Evolutionary conservation across 2,329 filamentous ascomycete genomes (phyloP), one percentile per base, ranked within the genome.

Genomic region (Thelonectria rubi): DNA sequence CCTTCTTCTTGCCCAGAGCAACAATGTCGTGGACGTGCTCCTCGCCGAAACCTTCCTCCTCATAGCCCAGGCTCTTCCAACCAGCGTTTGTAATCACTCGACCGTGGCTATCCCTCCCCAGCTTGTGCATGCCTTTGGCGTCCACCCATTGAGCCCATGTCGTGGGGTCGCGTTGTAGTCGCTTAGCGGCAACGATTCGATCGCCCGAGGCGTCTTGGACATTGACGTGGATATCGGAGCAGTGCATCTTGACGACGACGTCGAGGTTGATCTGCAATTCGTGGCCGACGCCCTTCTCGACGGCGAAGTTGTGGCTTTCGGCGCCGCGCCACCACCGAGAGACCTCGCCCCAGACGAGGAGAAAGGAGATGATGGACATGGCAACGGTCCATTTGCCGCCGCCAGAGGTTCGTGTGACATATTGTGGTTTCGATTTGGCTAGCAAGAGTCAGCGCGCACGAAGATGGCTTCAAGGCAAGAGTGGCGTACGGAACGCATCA

Each of bases 341-440:
- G 34, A 95, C 81, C 78, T 99, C 95, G 52, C 88, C 87, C 81
- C 90, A 88, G 69, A 92, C 82, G 61, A 99, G 91, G 65, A 93
- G 75, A 64, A 88, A 75, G 65, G 92, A 95, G 65, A 96, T 82
- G 52, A 91, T 65, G 62, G 91, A 81, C 80, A 99, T 91, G 53
- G 89, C 86, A 49, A 97, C 85, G 20, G 95, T 98, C 91, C 94
- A 97, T 80, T 96, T 93, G 65, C 94, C 94, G 72, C 95, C 96
- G 72, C 91, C 91, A 39, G 91, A 86, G 32, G 93, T 96, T 67
- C 89, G 87, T 48, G 91, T 90, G 57, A 95, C 89, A 79, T 97
- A 99, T 74, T 94, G 93, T 15, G 94, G 88, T 81, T 98, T 98
- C 55, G 94, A 92, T 84, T 99, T 98, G 68, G 95, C 94, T 97